Evolutionary conservation across 2,329 filamentous ascomycete species (phyloP).

Genomic region (Aspergillus versicolor): DNA sequence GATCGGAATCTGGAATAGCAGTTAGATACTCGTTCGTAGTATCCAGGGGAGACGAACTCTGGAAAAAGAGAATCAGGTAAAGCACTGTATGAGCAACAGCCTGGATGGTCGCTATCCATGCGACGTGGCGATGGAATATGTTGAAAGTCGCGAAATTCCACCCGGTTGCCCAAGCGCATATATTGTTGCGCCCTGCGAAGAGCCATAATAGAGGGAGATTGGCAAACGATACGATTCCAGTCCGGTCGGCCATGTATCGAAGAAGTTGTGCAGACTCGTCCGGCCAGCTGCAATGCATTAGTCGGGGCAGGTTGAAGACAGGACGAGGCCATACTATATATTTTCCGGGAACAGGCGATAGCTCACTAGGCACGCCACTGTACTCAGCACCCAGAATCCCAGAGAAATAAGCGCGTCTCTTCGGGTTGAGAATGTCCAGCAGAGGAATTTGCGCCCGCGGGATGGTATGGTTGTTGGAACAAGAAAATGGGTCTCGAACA

Average conservation of each 20-base stretch:
- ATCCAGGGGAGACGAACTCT: constrained; percentile 17
- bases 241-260: constrained; percentile 63
- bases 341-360: constrained; percentile 49
- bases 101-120: constrained; percentile 61
- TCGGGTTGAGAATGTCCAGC: constrained; percentile 50
- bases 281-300: constrained; percentile 25
- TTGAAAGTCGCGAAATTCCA: constrained; percentile 69
- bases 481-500: constrained; percentile 40
- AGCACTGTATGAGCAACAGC: constrained; percentile 63
- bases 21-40: neutral
- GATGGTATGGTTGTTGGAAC: constrained; percentile 46
- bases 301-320: neutral
- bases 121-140: constrained; percentile 66
- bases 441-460: constrained; percentile 42
- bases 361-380: constrained; percentile 43
- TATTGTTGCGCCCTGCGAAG: constrained; percentile 66
- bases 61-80: constrained; percentile 49
- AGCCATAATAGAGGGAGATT: constrained; percentile 66
- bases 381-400: constrained; percentile 47
- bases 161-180: constrained; percentile 65
- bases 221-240: constrained; percentile 62
- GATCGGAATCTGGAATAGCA: constrained; percentile 21
- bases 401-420: constrained; percentile 47
- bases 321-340: constrained; percentile 41
- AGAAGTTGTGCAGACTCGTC: constrained; percentile 38